Base-by-base conservation (phyloP, 169 alveolate genomes). In the Eimeria necatrix region DNA sequence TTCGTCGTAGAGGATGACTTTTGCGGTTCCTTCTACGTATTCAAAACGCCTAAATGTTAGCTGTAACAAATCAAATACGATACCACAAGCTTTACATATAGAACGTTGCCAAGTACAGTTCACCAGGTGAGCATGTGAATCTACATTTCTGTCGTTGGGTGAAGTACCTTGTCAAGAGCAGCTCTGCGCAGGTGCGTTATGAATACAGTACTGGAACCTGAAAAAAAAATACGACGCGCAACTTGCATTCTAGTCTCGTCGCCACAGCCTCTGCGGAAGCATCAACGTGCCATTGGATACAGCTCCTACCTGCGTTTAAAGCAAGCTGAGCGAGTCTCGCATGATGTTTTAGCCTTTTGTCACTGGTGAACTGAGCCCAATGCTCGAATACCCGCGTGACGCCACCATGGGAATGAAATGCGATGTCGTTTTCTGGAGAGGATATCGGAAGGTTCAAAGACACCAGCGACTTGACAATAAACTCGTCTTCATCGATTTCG, bases 401-500 rank as follows among this genome's bases (percentile, higher is more conserved):
- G 4, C 41, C 53, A 5, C 73, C 90, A 6, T 49, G 3, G 0
- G 73, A 81, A 52, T 52, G 49, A 24, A 81, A 53, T 20, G 74
- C 90, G 20, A 81, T 81, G 20, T 81, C 90, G 18, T 81, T 60
- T 4, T 8, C 56, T 10, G 90, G 90, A 7, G 64, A 41, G 18
- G 90, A 51, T 4, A 81, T 81, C 8, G 90, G 53, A 14, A 78
- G 51, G 91, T 91, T 91, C 9, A 91, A 8, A 60, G 95, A n/a
- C 16, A 76, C 71, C 46, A 91, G 8, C 8, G 95, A 16, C 26
- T 49, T 91, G 51, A 73, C 46, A 18, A 91, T 53, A 41, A 91
- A 91, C 20, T 78, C 86, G 41, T 74, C 91, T 12, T 61, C 73
- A 26, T 91, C 95, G 70, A 91, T 78, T 53, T 74, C 56, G 52